Base-by-base conservation (phyloP, 768 basidiomycete species). In the Trametes elegans region DNA sequence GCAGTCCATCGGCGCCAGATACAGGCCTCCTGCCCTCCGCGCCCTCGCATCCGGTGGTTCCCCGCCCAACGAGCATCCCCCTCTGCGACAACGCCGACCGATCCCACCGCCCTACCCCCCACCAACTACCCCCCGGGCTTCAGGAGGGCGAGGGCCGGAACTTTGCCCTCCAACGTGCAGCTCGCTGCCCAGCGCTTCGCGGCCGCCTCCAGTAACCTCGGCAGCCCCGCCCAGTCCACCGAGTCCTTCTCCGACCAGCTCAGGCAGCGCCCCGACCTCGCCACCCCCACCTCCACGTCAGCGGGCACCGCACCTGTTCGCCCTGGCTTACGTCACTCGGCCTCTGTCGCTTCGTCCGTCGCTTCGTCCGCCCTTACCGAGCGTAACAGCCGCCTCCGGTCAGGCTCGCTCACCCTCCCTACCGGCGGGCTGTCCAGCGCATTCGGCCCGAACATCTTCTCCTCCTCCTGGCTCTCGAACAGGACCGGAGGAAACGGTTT, bases 81-180 rank as follows among this genome's bases (percentile, higher is more conserved):
- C 84, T 79, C 82, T 66, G 71, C 78, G 67, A 74, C 79, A 63
- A 80, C 83, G 42, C 76, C 81, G 50, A 77, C 74, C 65, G 86
- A 88, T 72, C 74, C 74, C 64, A 70, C 78, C 60, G 69, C 77
- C 57, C 66, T 86, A 67, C 83, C 89, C 64, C 79, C 86, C 60
- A 84, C 85, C 69, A 88, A 84, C 74, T 90, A 83, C 70, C 88
- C 90, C 57, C 79, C 88, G 51, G 90, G 91, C 58, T 96, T 93
- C 71, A 84, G 92, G 75, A 85, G 94, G 78, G 92, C 93, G 67
- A 86, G 94, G 85, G 96, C 95, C 62, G 96, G 94, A 54, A 98
- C 95, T 78, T 83, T 98, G 67, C 95, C 95, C 74, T 96, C 94
- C 63, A 95, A 95, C 70, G 87, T 96, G 49, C 87, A 89, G 67